phyloP scores from a whole-genome alignment of 1,284 basidiomycete species.

The Leccinum subrobustum region DNA sequence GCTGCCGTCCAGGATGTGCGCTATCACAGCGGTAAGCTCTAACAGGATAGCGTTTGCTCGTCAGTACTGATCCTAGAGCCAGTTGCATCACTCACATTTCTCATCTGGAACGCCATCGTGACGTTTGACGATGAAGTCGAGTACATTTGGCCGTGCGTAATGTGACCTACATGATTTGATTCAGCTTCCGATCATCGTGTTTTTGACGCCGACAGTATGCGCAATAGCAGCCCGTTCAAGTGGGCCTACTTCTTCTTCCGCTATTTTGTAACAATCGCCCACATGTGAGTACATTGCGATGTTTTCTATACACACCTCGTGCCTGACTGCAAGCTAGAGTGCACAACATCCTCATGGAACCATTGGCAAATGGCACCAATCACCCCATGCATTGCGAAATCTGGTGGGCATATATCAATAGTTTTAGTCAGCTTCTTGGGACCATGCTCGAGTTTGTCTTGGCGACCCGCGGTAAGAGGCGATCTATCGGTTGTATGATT shows the following conservation, averaged over 20 bases:
- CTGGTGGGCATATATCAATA: conserved; percentile 16
- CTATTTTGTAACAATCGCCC: conserved; percentile 17
- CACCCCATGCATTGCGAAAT: conserved; percentile 9
- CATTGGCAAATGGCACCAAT: conserved; percentile 16
- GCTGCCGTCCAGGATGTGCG: neutral
- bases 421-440: conserved; percentile 9
- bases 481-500: neutral
- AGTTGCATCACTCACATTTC: neutral
- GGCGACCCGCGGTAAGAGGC: conserved; percentile 19
- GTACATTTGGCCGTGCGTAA: conserved; percentile 25
- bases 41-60: neutral
- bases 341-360: conserved; percentile 14
- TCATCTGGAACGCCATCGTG: neutral
- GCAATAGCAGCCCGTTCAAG: conserved; percentile 16
- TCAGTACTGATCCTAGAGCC: neutral
- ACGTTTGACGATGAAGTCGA: neutral
- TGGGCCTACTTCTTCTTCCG: conserved; percentile 26
- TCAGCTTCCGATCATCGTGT: neutral
- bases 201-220: conserved; percentile 15
- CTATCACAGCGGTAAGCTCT: neutral
- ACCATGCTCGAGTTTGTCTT: conserved; percentile 19
- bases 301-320: neutral
- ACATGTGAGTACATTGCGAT: conserved; percentile 12
- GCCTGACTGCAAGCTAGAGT: conserved; percentile 8
- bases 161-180: neutral